These are phyloP conservation scores for Aspergillus fumigatus DNA, from an alignment of 2,329 filamentous ascomycete genomes.

Conservation along the genomic window DNA sequence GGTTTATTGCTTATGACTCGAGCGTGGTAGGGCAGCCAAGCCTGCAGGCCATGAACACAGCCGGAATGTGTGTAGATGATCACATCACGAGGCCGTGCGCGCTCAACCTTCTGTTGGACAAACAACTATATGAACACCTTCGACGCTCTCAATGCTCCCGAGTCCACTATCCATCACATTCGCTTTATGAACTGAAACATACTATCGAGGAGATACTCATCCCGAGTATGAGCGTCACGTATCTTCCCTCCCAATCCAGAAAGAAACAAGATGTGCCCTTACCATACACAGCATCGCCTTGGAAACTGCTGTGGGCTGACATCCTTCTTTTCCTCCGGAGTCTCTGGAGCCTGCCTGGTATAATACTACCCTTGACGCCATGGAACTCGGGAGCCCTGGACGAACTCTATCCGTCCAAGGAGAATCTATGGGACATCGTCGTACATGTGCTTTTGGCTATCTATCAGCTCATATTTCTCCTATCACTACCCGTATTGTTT, in stretches of 20 bases:
- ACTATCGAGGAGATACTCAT: not conserved
- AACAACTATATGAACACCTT: not conserved
- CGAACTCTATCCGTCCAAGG: constrained; percentile 57
- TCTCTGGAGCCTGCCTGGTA: constrained; percentile 48
- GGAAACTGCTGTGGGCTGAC: constrained; percentile 37
- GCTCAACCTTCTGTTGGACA: not conserved
- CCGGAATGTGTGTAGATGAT: not conserved
- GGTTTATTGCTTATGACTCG: too few species aligned
- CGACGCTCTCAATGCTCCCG: not conserved
- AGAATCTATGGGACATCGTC: constrained; percentile 54
- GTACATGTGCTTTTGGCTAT: constrained; percentile 57
- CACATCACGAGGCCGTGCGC: not conserved
- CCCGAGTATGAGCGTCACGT: constrained; percentile 3
- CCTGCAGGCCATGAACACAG: not conserved
- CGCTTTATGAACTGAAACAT: not conserved
- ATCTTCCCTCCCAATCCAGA: constrained; percentile 7
- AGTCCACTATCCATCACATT: not conserved
- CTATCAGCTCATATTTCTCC: constrained; percentile 57
- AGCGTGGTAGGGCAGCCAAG: not conserved
- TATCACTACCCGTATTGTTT: constrained; percentile 50
- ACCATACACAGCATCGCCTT: constrained; percentile 38
- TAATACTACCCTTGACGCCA: constrained; percentile 56
- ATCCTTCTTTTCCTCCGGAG: constrained; percentile 33
- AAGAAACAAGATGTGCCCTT: constrained; percentile 20
- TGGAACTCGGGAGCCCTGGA: constrained; percentile 52